Evolutionary conservation across 2,329 filamentous ascomycete species (phyloP).

Genomic region (Fusarium ambrosium): DNA sequence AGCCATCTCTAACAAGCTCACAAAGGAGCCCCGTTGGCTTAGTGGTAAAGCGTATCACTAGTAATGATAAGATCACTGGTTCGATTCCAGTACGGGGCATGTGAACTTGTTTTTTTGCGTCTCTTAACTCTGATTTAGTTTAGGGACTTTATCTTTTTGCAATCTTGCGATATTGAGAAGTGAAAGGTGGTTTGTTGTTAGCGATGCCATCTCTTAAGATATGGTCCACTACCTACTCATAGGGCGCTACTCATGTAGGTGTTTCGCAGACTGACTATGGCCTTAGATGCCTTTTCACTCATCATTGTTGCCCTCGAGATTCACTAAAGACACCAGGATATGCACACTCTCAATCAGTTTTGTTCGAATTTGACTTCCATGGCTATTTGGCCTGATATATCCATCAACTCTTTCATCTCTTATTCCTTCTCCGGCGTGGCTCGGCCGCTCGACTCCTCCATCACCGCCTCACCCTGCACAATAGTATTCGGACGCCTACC

Average conservation of each 20-base stretch:
- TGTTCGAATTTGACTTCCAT: not conserved
- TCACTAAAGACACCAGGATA: not conserved
- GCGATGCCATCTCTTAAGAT: not conserved
- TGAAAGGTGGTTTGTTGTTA: too few relatives aligned
- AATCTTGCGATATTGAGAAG: too few relatives aligned
- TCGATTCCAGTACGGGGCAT: constrained; percentile 52
- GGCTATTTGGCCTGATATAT: not conserved
- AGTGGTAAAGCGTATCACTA: constrained; percentile 56
- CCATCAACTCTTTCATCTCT: not conserved
- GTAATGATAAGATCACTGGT: constrained; percentile 54
- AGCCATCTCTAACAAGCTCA: not conserved
- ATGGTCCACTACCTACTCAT: not conserved
- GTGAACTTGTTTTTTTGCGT: constrained; percentile 10
- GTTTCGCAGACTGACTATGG: not conserved
- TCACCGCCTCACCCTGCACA: constrained; percentile 18
- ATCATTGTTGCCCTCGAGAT: not conserved
- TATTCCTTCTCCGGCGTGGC: constrained; percentile 25
- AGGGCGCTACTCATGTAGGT: not conserved
- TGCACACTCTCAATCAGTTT: not conserved
- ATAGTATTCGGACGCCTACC: constrained; percentile 29
- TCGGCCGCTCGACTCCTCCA: constrained; percentile 11
- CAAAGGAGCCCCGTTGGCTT: constrained; percentile 49
- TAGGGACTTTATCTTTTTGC: not conserved
- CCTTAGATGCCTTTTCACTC: not conserved
- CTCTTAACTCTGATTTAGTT: not conserved